A percentile compares a stretch with the other conserved stretches of the same genome.
Evolutionary conservation across 2,329 filamentous ascomycete genomes (phyloP).

Genomic region (Rhinocladiella similis): DNA sequence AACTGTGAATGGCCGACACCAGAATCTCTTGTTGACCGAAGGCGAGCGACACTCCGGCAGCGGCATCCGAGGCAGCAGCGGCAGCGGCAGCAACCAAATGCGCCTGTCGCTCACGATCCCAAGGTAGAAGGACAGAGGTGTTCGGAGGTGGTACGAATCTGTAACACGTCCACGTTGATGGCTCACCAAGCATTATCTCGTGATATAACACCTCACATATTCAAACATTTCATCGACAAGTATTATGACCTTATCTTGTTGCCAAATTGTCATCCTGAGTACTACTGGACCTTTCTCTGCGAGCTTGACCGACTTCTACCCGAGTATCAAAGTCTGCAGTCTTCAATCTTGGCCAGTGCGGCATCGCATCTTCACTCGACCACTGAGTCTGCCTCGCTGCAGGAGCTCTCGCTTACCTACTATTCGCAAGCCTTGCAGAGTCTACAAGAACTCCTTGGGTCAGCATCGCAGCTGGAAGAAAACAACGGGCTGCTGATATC

Average conservation of each 20-base stretch:
- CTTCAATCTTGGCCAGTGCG: not conserved
- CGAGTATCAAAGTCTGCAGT: no score
- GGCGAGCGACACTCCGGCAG: not conserved
- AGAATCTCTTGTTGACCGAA: not conserved
- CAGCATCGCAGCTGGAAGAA: not conserved
- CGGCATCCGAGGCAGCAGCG: not conserved
- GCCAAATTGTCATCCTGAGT: slow-evolving; percentile 4
- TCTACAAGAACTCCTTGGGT: not conserved
- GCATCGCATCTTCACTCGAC: slow-evolving; percentile 2
- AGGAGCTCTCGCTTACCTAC: slow-evolving; percentile 4
- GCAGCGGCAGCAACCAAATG: no score
- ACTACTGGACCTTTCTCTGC: not conserved
- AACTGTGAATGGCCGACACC: slow-evolving; percentile 4
- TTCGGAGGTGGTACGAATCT: no score
- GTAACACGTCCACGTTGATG: no score
- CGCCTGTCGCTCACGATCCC: no score
- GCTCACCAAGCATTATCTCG: not conserved
- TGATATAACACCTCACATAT: not conserved
- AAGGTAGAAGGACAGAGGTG: no score
- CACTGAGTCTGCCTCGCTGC: not conserved
- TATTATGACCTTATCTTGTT: slow-evolving; percentile 6
- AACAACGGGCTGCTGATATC: slow-evolving; percentile 5
- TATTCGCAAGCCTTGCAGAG: not conserved
- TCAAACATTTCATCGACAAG: slow-evolving; percentile 2
- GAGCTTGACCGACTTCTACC: not conserved